A percentile compares a stretch with the other conserved stretches of the same genome.
Evolutionary conservation across 2,329 filamentous ascomycete species (phyloP).

Genomic region (Neonectria sp.): DNA sequence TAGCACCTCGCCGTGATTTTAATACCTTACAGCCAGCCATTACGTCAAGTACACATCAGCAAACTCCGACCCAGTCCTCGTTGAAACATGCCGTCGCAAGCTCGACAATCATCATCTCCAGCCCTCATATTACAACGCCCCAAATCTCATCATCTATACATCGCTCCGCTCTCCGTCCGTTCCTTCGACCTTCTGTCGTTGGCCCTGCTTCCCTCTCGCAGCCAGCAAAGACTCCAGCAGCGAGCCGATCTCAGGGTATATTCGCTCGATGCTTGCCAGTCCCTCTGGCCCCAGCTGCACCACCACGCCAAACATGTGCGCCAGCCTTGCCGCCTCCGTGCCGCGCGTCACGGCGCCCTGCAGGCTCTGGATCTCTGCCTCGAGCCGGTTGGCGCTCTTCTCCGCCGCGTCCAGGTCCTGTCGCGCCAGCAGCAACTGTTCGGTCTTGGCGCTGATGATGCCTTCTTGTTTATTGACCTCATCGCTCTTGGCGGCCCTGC

Average conservation of each 20-base stretch:
- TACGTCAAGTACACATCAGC: neutral
- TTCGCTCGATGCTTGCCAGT: slow-evolving; percentile 46
- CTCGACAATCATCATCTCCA: neutral
- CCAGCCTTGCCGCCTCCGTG: slow-evolving; percentile 44
- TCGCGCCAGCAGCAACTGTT: slow-evolving; percentile 37
- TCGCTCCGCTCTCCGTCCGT: slow-evolving; percentile 23
- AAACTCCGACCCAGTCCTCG: neutral
- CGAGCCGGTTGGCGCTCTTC: slow-evolving; percentile 36
- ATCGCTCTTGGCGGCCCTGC: slow-evolving; percentile 44
- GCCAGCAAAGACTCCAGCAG: slow-evolving; percentile 44
- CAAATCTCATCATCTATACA: slow-evolving; percentile 7
- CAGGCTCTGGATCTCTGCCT: slow-evolving; percentile 44
- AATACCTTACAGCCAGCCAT: neutral
- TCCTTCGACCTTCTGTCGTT: slow-evolving; percentile 29
- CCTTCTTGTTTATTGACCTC: slow-evolving; percentile 46
- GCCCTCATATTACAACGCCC: neutral
- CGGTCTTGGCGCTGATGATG: slow-evolving; percentile 38
- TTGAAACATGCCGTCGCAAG: neutral
- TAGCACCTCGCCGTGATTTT: neutral
- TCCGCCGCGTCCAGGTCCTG: slow-evolving; percentile 40
- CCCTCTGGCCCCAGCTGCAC: slow-evolving; percentile 47
- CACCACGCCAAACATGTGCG: slow-evolving; percentile 47
- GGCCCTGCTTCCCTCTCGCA: slow-evolving; percentile 34
- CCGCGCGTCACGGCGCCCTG: slow-evolving; percentile 42
- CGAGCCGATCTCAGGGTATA: slow-evolving; percentile 50